phyloP scores from a whole-genome alignment of 2,329 filamentous ascomycete genomes.

The Epichloe bromicola region DNA sequence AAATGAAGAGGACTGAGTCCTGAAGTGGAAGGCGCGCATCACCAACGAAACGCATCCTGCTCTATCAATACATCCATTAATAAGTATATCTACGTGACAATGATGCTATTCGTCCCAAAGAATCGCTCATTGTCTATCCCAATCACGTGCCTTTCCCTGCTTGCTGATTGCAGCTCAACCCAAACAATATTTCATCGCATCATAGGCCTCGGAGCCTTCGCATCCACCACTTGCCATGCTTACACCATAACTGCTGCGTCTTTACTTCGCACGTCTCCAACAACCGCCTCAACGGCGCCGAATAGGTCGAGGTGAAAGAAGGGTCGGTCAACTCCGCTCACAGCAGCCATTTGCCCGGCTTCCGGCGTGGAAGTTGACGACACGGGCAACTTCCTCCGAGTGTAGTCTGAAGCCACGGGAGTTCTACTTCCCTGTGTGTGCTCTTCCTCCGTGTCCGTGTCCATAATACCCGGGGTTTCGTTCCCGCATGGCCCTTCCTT shows the following conservation, averaged over 20 bases:
- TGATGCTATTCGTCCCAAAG: too few relatives aligned
- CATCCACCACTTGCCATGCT: not conserved
- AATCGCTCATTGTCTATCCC: too few relatives aligned
- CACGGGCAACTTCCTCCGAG: not conserved
- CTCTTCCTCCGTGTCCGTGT: conserved; percentile 7
- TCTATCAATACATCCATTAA: too few relatives aligned
- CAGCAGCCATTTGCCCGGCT: conserved; percentile 11
- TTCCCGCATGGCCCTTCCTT: conserved; percentile 6
- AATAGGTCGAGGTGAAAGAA: conserved; percentile 35
- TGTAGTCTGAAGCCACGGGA: not conserved
- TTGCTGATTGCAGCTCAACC: too few relatives aligned
- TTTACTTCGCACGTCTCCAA: conserved; percentile 14
- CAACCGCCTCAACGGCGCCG: conserved; percentile 26
- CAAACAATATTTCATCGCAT: too few relatives aligned
- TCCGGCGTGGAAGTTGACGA: not conserved
- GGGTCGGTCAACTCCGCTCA: conserved; percentile 30
- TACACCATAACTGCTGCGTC: conserved; percentile 6
- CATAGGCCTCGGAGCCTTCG: too few relatives aligned
- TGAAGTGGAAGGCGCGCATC: too few relatives aligned
- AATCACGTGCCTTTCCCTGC: too few relatives aligned
- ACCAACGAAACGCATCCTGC: too few relatives aligned
- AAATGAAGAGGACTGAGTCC: too few relatives aligned
- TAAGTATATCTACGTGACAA: too few relatives aligned
- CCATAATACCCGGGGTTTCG: not conserved
- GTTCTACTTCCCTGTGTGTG: conserved; percentile 1